Evolutionary conservation across 257 asterid species (phyloP).

Genomic region (Cordia subcordata): DNA sequence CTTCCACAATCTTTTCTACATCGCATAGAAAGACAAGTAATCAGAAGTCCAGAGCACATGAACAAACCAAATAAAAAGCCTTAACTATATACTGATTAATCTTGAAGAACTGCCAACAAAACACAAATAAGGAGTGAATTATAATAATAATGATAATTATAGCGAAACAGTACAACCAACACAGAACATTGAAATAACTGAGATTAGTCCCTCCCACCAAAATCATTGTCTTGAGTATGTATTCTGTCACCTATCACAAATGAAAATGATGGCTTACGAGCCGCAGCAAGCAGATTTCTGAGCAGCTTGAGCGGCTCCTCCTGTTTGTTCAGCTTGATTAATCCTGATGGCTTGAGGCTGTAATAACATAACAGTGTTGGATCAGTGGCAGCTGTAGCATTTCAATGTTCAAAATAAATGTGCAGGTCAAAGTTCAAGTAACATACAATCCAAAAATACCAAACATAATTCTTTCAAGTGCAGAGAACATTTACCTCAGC

Average conservation of each 20-base stretch:
- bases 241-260: slow-evolving; percentile 18
- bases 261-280: slow-evolving; percentile 33
- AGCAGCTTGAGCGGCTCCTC: slow-evolving; percentile 52
- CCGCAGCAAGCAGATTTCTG: slow-evolving; percentile 88
- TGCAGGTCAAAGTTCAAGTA: background rate
- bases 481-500: slow-evolving; percentile 47
- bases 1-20: no score
- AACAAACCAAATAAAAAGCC: slow-evolving; percentile 10
- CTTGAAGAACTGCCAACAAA: slow-evolving; percentile 29
- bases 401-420: background rate
- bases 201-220: slow-evolving; percentile 37
- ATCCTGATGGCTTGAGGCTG: slow-evolving; percentile 81
- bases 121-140: slow-evolving; percentile 34
- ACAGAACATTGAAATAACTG: slow-evolving; percentile 24
- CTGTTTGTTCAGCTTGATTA: slow-evolving; percentile 58
- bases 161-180: slow-evolving; percentile 40
- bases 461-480: background rate
- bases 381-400: slow-evolving; percentile 6
- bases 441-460: no score
- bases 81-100: slow-evolving; percentile 23
- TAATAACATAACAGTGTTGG: slow-evolving; percentile 11
- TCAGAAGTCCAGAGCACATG: slow-evolving; percentile 4
- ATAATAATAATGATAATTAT: slow-evolving; percentile 14
- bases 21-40: no score
- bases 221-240: slow-evolving; percentile 7